Evolutionary conservation across 352 stramenopile species (phyloP), one percentile per base, ranked within the genome.

Genomic region (Vaucheria bursata): DNA sequence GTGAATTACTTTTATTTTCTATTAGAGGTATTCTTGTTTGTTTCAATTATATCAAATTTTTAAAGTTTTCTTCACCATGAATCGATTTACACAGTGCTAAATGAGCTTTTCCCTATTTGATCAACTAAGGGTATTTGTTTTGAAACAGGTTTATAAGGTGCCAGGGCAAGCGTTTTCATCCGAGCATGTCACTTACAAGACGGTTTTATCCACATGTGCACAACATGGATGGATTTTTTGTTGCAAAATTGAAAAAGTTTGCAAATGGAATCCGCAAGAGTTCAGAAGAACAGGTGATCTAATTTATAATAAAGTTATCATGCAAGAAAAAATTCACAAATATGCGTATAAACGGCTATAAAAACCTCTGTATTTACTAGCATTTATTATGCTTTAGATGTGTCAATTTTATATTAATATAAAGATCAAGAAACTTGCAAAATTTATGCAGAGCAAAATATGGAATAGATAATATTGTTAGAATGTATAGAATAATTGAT

Each of bases 141-240:
- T n/a, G 67, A 12, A 69, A 70, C 25, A 71, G 76, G 2, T 82
- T 92, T 77, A 90, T 84, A n/a, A 82, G 89, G 39, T 98, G 97
- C 86, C 91, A 97, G 84, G 90, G 98, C 82, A 93, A 97, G 79
- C 88, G 95, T 72, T 99, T 99, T 88, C 96, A 99, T 87, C 96
- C 95, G 29, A 96, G 91, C 25, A 84, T 99, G 79, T 88, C 89
- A 29, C 87, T 98, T 49, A 97, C 95, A 40, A 85, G 94, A 37
- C 89, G 97, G 71, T 99, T 99, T 84, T 99, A 99, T 87, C 97
- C 97, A 49, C 97, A 99, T 84, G 95, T 93, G 45, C 96, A 99
- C 89, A 99, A 99, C 87, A 99, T 99, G 95, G 97, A 99, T 87
- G 97, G 97, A 40, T 99, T 99, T 87, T 99, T 96, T 87, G 95